Base-by-base conservation (phyloP, 805 yeast species). In the Candida ponderosae region DNA sequence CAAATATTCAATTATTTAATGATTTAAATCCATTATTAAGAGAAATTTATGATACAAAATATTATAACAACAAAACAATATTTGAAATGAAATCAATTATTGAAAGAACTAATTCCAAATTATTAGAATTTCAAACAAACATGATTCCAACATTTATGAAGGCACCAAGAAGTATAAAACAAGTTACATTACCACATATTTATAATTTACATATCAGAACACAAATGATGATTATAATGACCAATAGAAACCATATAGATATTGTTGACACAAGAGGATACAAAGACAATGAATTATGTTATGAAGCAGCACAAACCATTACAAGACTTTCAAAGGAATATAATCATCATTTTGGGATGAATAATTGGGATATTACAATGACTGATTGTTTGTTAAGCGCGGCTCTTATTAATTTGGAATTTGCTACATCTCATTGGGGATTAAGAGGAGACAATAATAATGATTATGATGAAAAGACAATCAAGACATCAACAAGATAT, bases 101-200 rank as follows among this genome's bases (percentile, higher is more conserved):
- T 14, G 30, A 26, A 32, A 30, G 24, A 19, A 35, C 43, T 8
- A 31, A 39, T 30, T 33, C 39, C 6, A 41, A 39, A 21, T 26
- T 43, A 10, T 23, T 42, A 13, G 47, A 43, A 28, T 42, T 43
- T 36, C 36, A 42, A 32, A 17, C 35, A 4, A 39, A 28, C n/a
- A 24, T 42, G 10, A 24, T 24, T 6, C 47, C 47, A 8, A 28
- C 14, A 14, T 43, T 39, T 28, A 42, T 43, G 46, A 35, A 36
- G 23, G 18, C 41, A 14, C 32, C 34, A 9, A 23, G 32, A 14
- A 26, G 36, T 16, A 33, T 29, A 16, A 29, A 31, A n/a, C 33
- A 18, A 7, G 28, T 33, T 5, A 34, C 36, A 14, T 26, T 43
- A 11, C 47, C 47, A 18, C 46, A 43, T 34, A 19, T 43, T 5